These are phyloP conservation scores for Teratosphaeria gauchensis DNA, from an alignment of 2,329 filamentous ascomycete genomes.

Conservation along the genomic window DNA sequence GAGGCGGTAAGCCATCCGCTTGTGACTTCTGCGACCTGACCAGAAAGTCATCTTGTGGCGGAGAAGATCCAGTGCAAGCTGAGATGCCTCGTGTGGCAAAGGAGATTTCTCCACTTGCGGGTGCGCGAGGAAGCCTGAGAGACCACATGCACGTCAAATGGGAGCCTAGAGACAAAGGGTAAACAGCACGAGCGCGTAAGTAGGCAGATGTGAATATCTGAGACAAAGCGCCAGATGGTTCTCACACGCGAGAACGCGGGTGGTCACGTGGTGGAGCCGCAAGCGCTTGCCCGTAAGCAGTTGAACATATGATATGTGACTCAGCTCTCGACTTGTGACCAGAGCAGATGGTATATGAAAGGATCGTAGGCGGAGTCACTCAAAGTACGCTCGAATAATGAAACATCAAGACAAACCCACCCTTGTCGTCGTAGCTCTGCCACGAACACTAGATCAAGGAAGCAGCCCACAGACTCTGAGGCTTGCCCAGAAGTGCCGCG, in stretches of 20 bases:
- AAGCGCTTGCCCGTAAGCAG: background rate
- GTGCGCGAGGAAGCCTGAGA: background rate
- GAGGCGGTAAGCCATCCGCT: background rate
- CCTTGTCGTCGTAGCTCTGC: background rate
- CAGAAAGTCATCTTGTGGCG: background rate
- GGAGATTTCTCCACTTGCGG: background rate
- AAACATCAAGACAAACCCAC: background rate
- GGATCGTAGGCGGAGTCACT: background rate
- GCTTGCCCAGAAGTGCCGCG: slow-evolving; percentile 13
- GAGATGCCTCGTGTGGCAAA: background rate
- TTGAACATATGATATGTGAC: background rate
- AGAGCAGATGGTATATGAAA: background rate
- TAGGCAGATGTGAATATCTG: background rate
- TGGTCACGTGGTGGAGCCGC: background rate
- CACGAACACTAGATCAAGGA: background rate
- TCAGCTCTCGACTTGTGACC: background rate
- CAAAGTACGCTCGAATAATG: background rate
- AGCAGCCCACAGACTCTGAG: background rate
- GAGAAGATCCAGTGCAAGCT: background rate
- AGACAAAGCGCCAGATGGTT: slow-evolving; percentile 1
- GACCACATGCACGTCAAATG: background rate
- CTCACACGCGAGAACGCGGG: background rate
- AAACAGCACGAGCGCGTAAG: background rate
- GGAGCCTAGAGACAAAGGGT: background rate
- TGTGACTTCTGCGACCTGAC: background rate